phyloP scores from a whole-genome alignment of 768 basidiomycete genomes.

The Boletus rubropictus region DNA sequence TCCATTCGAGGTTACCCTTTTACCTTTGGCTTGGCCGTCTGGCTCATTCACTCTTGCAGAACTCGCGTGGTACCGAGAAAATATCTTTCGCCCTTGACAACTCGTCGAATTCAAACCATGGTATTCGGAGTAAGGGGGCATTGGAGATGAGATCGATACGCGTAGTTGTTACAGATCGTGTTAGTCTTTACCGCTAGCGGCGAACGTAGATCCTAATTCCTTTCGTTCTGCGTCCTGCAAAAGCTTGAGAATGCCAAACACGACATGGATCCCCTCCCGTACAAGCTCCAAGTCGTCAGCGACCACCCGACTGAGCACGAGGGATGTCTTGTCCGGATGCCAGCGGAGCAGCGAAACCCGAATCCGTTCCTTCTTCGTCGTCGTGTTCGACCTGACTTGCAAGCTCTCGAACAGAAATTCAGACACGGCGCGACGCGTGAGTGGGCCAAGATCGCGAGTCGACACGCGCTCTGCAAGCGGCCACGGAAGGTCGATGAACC shows the following conservation, averaged over 20 bases:
- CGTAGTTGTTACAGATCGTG: not conserved
- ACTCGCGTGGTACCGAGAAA: not conserved
- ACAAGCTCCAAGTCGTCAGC: conserved; percentile 43
- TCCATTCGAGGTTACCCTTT: conserved; percentile 59
- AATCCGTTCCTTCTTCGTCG: conserved; percentile 47
- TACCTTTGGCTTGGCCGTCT: not conserved
- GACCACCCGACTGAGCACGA: conserved; percentile 38
- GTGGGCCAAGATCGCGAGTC: conserved; percentile 21
- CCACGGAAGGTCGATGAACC: conserved; percentile 61
- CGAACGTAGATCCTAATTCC: not conserved
- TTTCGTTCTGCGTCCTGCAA: conserved; percentile 32
- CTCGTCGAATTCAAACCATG: not conserved
- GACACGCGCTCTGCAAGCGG: conserved; percentile 34
- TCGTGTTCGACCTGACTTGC: conserved; percentile 35
- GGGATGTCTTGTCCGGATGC: conserved; percentile 61
- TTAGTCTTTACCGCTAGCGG: conserved; percentile 11
- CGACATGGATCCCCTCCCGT: conserved; percentile 40
- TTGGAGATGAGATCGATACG: not conserved
- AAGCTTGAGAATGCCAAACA: conserved; percentile 33
- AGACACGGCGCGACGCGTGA: conserved; percentile 39
- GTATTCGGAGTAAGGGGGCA: not conserved
- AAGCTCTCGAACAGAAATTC: conserved; percentile 47
- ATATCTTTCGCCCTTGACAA: not conserved
- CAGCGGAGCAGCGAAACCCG: conserved; percentile 58
- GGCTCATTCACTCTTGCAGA: not conserved